Evolutionary conservation across 306 rosid genomes (phyloP), one percentile per base, ranked within the genome.

Genomic region (Vicia sativa): DNA sequence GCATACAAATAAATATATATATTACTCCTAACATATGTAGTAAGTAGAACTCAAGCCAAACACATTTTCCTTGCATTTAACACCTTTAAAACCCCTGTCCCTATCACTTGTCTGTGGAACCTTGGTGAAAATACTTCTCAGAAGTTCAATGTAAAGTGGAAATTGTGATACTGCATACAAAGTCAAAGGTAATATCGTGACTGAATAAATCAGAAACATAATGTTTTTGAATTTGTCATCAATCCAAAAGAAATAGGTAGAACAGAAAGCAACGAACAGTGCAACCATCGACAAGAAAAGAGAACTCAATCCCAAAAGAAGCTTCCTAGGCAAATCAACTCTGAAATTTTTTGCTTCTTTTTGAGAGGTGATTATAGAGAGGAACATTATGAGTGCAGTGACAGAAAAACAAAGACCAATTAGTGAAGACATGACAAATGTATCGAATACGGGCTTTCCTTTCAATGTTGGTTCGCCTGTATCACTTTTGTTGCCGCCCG

Each of bases 381-480:
- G 85, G 56, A 90, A 90, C 81, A 83, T 82, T 16, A 87, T 49
- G 56, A 87, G 53, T 13, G 87, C 53, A 0, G 85, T 87, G 37
- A 80, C 78, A 0, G 91, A 87, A 74, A 68, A 81, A 61, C 83
- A 81, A 1, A 87, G 87, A 0, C 86, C 83, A 13, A 78, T 0
- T 1, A 89, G 50, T 0, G 92, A 83, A 0, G 78, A 4, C 1
- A 83, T 31, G 6, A 77, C 73, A 44, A 83, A 85, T 35, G 72
- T 0, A 4, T 81, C 44, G 34, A 87, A 85, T 0, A 68, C 75
- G 0, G 74, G 73, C 4, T 3, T 31, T 26, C 68, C 64, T 56
- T 53, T 78, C 9, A 85, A 70, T 12, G 31, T 7, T 3, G 85
- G 85, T 8, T 39, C 66, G 11, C 85, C 88, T 14, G 29, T 67